Conservation (phyloP, 495 filamentous ascomycete genomes). For the Penicillium chermesinum region DNA sequence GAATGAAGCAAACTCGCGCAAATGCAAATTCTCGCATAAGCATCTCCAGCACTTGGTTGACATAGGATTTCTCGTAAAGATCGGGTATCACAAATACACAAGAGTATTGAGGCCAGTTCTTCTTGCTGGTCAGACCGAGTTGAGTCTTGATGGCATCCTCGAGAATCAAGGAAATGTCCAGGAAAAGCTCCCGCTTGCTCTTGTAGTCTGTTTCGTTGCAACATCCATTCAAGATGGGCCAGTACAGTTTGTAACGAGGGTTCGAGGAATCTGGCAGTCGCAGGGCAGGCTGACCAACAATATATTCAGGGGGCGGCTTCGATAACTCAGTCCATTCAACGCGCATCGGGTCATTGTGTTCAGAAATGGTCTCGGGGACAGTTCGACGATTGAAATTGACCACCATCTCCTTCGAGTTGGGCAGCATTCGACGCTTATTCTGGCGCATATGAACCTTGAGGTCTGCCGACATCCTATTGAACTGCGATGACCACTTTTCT, state of each 20-base stretch:
- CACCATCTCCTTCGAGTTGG: slow-evolving; percentile 92
- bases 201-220: slow-evolving; percentile 87
- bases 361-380: slow-evolving; percentile 75
- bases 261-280: slow-evolving; percentile 85
- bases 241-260: slow-evolving; percentile 84
- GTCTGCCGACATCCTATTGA: slow-evolving; percentile 73
- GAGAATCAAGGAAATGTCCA: slow-evolving; percentile 81
- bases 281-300: slow-evolving; percentile 75
- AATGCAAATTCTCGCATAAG: slow-evolving; percentile 86
- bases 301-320: slow-evolving; percentile 59
- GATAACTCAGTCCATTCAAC: slow-evolving; percentile 95
- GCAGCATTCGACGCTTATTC: slow-evolving; percentile 87
- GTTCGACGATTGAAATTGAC: slow-evolving; percentile 85
- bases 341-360: slow-evolving; percentile 88
- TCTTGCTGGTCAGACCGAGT: slow-evolving; percentile 68
- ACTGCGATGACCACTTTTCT: slow-evolving; percentile 65
- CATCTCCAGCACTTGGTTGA: slow-evolving; percentile 75
- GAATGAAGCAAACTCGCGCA: slow-evolving; percentile 82
- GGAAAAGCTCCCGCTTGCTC: slow-evolving; percentile 66
- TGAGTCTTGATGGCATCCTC: slow-evolving; percentile 82
- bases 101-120: slow-evolving; percentile 82
- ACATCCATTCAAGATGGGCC: slow-evolving; percentile 82
- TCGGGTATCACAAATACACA: slow-evolving; percentile 95
- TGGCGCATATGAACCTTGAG: slow-evolving; percentile 84
- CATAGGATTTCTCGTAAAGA: slow-evolving; percentile 89